A percentile compares a stretch with the other conserved stretches of the same genome.
Evolutionary conservation across 768 basidiomycete genomes (phyloP).

Genomic region (Megacollybia marginata): DNA sequence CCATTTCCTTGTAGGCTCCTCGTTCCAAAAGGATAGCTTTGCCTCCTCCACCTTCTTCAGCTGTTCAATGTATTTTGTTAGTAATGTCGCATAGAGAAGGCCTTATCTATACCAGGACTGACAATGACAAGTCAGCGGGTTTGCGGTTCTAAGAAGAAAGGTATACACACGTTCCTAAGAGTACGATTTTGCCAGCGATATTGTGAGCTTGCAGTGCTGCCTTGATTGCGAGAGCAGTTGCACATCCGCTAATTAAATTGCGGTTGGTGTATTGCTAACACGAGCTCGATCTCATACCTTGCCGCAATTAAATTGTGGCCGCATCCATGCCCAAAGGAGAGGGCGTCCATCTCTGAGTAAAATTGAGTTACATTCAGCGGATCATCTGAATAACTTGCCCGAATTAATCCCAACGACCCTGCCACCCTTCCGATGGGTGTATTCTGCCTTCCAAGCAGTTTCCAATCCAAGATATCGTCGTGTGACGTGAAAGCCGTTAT

Average conservation of each 20-base stretch:
- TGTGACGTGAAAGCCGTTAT: slow-evolving; percentile 65
- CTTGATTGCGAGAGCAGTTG: slow-evolving; percentile 66
- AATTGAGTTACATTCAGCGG: neutral
- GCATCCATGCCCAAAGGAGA: slow-evolving; percentile 39
- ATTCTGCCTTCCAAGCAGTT: slow-evolving; percentile 78
- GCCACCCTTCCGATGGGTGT: slow-evolving; percentile 48
- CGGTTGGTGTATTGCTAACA: too few species aligned
- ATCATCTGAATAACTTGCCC: slow-evolving; percentile 32
- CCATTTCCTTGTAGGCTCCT: slow-evolving; percentile 77
- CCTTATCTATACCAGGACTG: slow-evolving; percentile 39
- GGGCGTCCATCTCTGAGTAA: slow-evolving; percentile 34
- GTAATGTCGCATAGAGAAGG: slow-evolving; percentile 1
- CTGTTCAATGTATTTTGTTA: slow-evolving; percentile 24
- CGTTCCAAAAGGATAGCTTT: slow-evolving; percentile 68
- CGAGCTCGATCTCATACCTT: too few species aligned
- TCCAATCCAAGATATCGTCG: slow-evolving; percentile 60
- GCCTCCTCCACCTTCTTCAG: slow-evolving; percentile 74
- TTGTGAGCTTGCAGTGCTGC: slow-evolving; percentile 56
- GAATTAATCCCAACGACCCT: slow-evolving; percentile 72
- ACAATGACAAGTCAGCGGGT: too few species aligned
- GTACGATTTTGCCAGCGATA: slow-evolving; percentile 58
- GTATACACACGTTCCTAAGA: slow-evolving; percentile 50
- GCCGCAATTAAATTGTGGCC: slow-evolving; percentile 80
- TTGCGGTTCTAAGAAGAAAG: too few species aligned
- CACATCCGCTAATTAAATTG: slow-evolving; percentile 49